Conservation (phyloP, 2,329 filamentous ascomycete genomes). For the Cladosporium sp. region DNA sequence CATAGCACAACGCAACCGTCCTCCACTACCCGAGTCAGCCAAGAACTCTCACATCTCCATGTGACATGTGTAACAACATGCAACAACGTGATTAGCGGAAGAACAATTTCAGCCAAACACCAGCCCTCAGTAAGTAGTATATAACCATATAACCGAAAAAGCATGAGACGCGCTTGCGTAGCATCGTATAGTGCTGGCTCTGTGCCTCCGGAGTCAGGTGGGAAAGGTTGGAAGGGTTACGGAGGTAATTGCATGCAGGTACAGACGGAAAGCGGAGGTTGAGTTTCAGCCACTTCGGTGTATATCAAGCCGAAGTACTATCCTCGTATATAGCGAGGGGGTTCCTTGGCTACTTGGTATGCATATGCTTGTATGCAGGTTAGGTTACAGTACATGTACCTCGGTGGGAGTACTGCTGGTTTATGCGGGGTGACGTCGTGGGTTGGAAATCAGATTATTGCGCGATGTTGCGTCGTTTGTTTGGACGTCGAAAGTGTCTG, state of each 20-base stretch:
- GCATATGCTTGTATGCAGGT: neutral
- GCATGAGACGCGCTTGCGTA: constrained; percentile 10
- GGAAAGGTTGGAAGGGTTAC: neutral
- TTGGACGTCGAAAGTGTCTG: neutral
- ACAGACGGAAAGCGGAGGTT: neutral
- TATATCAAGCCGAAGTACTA: neutral
- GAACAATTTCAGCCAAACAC: neutral
- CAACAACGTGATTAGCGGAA: constrained; percentile 6
- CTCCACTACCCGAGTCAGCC: neutral
- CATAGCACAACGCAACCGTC: neutral
- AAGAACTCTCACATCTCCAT: neutral
- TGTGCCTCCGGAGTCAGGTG: neutral
- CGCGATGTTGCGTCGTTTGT: neutral
- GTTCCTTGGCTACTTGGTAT: neutral
- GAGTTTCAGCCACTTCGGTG: neutral
- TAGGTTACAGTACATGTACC: neutral
- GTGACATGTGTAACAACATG: neutral
- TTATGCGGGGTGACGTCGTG: neutral
- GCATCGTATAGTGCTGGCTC: neutral
- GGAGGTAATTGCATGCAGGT: neutral
- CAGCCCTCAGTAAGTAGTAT: neutral
- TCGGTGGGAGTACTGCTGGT: neutral
- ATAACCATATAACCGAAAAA: neutral
- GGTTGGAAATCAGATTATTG: neutral
- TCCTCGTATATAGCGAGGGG: neutral